Conservation (phyloP, 495 filamentous ascomycete genomes). For the Hypoxylon lienhwacheense region DNA sequence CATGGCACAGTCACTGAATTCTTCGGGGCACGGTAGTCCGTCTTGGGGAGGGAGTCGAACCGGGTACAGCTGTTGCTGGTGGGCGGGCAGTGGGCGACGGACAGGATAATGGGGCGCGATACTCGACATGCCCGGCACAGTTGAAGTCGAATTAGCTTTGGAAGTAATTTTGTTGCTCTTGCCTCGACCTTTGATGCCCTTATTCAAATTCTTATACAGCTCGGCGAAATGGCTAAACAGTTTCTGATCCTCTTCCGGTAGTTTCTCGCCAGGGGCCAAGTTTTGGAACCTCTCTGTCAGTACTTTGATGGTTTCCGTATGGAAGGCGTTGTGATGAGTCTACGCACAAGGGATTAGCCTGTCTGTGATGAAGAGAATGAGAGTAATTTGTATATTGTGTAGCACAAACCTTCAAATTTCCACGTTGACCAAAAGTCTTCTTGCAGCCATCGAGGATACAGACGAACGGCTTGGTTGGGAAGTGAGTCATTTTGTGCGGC, state of each 20-base stretch:
- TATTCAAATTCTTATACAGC: constrained; percentile 92
- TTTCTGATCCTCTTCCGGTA: constrained; percentile 70
- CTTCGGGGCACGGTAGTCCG: constrained; percentile 18
- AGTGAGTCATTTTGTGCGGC: constrained; percentile 83
- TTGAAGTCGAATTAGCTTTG: constrained; percentile 12
- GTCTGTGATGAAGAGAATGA: background rate
- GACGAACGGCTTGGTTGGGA: constrained; percentile 72
- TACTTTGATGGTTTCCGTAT: constrained; percentile 68
- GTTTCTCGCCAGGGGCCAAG: constrained; percentile 61
- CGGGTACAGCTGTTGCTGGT: constrained; percentile 36
- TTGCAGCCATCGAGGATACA: constrained; percentile 80
- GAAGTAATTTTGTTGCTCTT: constrained; percentile 67
- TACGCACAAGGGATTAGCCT: constrained; percentile 42
- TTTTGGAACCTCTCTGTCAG: constrained; percentile 74
- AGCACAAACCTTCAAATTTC: constrained; percentile 76
- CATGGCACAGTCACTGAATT: constrained; percentile 20
- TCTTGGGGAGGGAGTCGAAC: constrained; percentile 18
- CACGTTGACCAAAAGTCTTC: constrained; percentile 85
- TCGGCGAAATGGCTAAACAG: constrained; percentile 84
- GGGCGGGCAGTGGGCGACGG: constrained; percentile 36
- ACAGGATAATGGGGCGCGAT: constrained; percentile 30
- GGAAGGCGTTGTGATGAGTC: constrained; percentile 95
- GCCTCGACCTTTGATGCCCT: constrained; percentile 90
- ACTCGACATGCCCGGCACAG: constrained; percentile 3
- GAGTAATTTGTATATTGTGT: background rate